These are phyloP conservation scores for Macrocybe sp. DNA, from an alignment of 1,284 basidiomycete species.

Conservation along the genomic window DNA sequence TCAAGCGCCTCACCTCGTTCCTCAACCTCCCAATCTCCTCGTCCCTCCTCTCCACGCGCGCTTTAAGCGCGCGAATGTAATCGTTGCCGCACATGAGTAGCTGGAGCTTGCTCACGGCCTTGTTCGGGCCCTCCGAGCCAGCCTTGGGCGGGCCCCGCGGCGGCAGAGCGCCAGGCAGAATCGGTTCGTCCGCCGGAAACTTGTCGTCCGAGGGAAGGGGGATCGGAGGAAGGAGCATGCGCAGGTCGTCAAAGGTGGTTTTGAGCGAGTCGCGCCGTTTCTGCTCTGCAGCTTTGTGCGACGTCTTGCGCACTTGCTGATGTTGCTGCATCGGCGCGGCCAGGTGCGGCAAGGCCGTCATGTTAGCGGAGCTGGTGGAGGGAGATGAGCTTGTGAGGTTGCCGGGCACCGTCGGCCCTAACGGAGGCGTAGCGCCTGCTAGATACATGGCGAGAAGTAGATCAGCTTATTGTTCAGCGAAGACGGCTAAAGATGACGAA, in stretches of 20 bases:
- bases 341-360: slow-evolving; percentile 15
- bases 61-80: slow-evolving; percentile 75
- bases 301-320: slow-evolving; percentile 66
- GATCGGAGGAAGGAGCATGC: slow-evolving; percentile 84
- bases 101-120: slow-evolving; percentile 94
- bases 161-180: slow-evolving; percentile 81
- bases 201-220: slow-evolving; percentile 71
- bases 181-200: slow-evolving; percentile 46
- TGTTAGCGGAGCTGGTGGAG: slow-evolving; percentile 10
- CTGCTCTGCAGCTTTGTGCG: slow-evolving; percentile 97
- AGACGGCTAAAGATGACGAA: no score
- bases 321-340: slow-evolving; percentile 21
- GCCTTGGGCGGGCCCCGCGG: slow-evolving; percentile 84
- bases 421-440: no score
- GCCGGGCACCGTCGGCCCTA: slow-evolving; percentile 15
- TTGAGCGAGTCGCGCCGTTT: slow-evolving; percentile 95
- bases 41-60: slow-evolving; percentile 80
- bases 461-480: no score
- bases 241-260: slow-evolving; percentile 92
- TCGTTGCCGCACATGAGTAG: slow-evolving; percentile 88
- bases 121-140: slow-evolving; percentile 85
- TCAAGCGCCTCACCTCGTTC: slow-evolving; percentile 62
- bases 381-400: slow-evolving; percentile 10
- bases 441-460: no score
- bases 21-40: slow-evolving; percentile 72